These are phyloP conservation scores for Porogramme epimiltina DNA, from an alignment of 1,284 basidiomycete species.

Conservation along the genomic window DNA sequence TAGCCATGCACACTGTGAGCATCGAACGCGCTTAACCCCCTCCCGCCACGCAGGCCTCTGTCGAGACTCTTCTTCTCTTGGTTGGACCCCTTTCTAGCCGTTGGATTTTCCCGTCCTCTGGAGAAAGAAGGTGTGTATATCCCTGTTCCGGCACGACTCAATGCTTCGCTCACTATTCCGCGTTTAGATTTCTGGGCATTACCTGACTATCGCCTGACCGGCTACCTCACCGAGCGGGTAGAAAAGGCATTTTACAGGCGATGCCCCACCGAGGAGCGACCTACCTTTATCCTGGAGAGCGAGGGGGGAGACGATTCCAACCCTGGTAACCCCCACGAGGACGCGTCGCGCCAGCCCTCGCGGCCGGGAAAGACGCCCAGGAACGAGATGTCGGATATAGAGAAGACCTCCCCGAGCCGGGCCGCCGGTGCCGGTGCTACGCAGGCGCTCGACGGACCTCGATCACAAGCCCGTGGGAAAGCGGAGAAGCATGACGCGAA, in stretches of 20 bases:
- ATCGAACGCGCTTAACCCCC: not conserved
- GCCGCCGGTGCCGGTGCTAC: too few relatives aligned
- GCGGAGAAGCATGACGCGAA: slow-evolving; percentile 47
- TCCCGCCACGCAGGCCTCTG: slow-evolving; percentile 30
- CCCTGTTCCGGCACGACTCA: not conserved
- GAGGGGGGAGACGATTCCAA: not conserved
- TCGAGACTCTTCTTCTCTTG: slow-evolving; percentile 52
- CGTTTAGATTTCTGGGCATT: slow-evolving; percentile 55
- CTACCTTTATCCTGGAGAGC: not conserved
- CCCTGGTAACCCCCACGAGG: too few relatives aligned
- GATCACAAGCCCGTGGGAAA: too few relatives aligned
- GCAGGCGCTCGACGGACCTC: too few relatives aligned
- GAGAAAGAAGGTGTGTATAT: slow-evolving; percentile 50
- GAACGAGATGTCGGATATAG: too few relatives aligned
- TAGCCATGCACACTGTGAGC: not conserved
- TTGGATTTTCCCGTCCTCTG: slow-evolving; percentile 59
- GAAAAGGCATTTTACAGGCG: slow-evolving; percentile 51
- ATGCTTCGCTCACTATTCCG: not conserved
- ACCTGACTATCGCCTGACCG: slow-evolving; percentile 40
- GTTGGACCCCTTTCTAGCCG: slow-evolving; percentile 52
- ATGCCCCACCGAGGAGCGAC: slow-evolving; percentile 42
- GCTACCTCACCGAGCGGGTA: slow-evolving; percentile 40
- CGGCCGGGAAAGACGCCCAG: too few relatives aligned
- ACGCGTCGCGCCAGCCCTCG: too few relatives aligned
- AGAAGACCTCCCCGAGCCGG: too few relatives aligned